Conservation (phyloP, 768 basidiomycete species). For the Agaricus bisporus region DNA sequence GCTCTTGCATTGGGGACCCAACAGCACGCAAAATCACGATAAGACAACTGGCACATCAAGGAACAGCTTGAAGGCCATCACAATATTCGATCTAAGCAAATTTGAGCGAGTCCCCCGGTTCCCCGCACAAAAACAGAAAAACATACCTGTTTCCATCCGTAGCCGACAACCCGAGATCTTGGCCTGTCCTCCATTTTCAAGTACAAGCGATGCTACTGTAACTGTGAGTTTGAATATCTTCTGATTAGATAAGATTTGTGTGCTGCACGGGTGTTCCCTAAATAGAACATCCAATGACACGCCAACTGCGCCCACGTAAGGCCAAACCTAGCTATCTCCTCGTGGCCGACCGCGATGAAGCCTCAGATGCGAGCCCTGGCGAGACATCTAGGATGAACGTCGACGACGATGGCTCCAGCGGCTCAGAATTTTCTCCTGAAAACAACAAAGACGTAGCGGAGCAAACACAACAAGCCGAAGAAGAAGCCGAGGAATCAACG, state of each 20-base stretch:
- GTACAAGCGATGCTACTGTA: too few relatives aligned
- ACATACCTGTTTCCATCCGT: too few relatives aligned
- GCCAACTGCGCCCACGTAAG: slow-evolving; percentile 50
- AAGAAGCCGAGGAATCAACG: slow-evolving; percentile 22
- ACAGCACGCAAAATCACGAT: too few relatives aligned
- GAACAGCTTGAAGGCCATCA: too few relatives aligned
- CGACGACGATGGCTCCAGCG: slow-evolving; percentile 35
- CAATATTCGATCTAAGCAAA: too few relatives aligned
- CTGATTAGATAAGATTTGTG: slow-evolving; percentile 7
- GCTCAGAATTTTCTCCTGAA: slow-evolving; percentile 54
- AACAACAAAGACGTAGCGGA: slow-evolving; percentile 19
- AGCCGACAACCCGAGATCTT: too few relatives aligned
- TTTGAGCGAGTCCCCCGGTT: too few relatives aligned
- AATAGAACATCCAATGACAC: slow-evolving; percentile 34
- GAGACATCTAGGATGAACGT: slow-evolving; percentile 28
- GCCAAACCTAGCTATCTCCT: slow-evolving; percentile 44
- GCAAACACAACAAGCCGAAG: slow-evolving; percentile 24
- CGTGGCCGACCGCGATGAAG: slow-evolving; percentile 27
- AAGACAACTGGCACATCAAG: too few relatives aligned
- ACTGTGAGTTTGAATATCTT: too few relatives aligned
- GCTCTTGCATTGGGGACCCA: too few relatives aligned
- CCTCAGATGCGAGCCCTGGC: slow-evolving; percentile 28
- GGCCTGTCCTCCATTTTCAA: too few relatives aligned
- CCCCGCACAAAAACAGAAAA: too few relatives aligned
- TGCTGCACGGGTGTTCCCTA: background rate